Evolutionary conservation across 495 filamentous ascomycete species (phyloP).

Genomic region (Aspergillus diversus): DNA sequence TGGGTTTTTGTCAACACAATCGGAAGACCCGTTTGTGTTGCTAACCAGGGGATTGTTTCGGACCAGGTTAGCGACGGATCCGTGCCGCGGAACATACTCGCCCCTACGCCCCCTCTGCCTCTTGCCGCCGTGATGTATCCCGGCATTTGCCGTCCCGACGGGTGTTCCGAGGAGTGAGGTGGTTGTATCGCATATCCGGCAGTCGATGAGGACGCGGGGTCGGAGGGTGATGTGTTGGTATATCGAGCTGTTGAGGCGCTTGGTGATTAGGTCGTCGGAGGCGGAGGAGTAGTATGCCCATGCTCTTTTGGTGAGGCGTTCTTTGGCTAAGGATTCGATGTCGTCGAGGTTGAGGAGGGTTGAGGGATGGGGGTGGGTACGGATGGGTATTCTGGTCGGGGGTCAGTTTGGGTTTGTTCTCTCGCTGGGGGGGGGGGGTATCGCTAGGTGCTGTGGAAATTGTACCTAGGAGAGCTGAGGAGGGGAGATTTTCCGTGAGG

Average conservation of each 20-base stretch:
- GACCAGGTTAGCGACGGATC: conserved; percentile 75
- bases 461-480: not conserved
- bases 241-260: conserved; percentile 73
- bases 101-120: too few relatives aligned
- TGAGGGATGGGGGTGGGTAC: not conserved
- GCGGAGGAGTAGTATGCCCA: conserved; percentile 96
- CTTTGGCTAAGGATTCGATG: conserved; percentile 69
- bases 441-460: not conserved
- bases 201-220: conserved; percentile 85
- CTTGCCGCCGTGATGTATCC: too few relatives aligned
- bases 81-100: conserved; percentile 62
- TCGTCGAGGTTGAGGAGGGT: conserved; percentile 76
- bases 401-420: not conserved
- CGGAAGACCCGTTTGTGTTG: conserved; percentile 57
- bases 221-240: conserved; percentile 82
- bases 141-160: conserved; percentile 55
- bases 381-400: not conserved
- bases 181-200: conserved; percentile 64
- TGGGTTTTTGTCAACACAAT: conserved; percentile 45
- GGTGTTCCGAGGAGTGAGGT: conserved; percentile 71
- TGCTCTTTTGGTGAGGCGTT: conserved; percentile 73
- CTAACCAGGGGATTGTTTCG: conserved; percentile 66
- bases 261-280: conserved; percentile 77
- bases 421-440: not conserved
- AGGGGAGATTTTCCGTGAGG: not conserved